These are phyloP conservation scores for Lachnellula arida DNA, from an alignment of 2,329 filamentous ascomycete species.

Conservation along the genomic window DNA sequence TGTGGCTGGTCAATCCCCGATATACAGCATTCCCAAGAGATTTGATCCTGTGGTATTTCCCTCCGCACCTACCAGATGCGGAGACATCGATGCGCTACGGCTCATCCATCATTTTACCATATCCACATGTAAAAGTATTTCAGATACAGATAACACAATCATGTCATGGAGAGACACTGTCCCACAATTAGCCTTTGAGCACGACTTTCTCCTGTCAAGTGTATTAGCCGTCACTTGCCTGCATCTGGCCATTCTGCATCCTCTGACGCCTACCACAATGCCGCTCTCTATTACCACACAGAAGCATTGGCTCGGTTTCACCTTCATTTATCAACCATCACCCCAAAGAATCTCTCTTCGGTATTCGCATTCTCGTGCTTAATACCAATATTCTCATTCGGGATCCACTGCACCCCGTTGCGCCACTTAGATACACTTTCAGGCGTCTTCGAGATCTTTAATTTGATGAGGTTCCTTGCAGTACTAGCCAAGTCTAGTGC, in stretches of 20 bases:
- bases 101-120: constrained; percentile 12
- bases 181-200: constrained; percentile 8
- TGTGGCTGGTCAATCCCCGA: not conserved
- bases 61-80: not conserved
- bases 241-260: constrained; percentile 7
- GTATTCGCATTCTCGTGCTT: constrained; percentile 13
- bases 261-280: constrained; percentile 1
- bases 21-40: not conserved
- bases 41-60: not conserved
- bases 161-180: constrained; percentile 7
- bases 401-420: not conserved
- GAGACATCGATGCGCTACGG: constrained; percentile 5
- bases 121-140: constrained; percentile 7
- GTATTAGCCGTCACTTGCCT: constrained; percentile 13
- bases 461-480: constrained; percentile 1
- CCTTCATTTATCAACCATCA: constrained; percentile 3
- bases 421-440: not conserved
- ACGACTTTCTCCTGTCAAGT: constrained; percentile 10
- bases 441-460: constrained; percentile 4
- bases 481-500: constrained; percentile 1
- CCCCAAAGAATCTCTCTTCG: constrained; percentile 1
- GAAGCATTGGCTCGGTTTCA: constrained; percentile 2
- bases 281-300: constrained; percentile 9
- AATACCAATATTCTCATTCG: constrained; percentile 9
- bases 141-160: not conserved